A percentile compares a stretch with the other conserved stretches of the same genome.
phyloP scores from a whole-genome alignment of 2,329 filamentous ascomycete genomes.

The Phialophora verrucosa region DNA sequence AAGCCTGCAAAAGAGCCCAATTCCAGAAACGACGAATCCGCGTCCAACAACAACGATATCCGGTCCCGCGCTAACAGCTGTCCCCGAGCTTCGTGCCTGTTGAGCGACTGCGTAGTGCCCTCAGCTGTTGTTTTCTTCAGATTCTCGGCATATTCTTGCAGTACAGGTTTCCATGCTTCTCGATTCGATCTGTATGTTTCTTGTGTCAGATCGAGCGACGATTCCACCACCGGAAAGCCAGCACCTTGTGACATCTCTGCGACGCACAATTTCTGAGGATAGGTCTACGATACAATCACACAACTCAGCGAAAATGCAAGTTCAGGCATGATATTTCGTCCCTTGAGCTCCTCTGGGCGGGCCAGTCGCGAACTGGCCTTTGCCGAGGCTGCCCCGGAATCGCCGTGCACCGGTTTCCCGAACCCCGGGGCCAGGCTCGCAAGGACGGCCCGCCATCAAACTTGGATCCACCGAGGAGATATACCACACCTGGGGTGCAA shows the following conservation, averaged over 20 bases:
- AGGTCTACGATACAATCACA: background rate
- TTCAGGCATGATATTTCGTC: background rate
- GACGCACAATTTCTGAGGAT: background rate
- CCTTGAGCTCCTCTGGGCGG: background rate
- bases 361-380: background rate
- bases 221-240: slow-evolving; percentile 18
- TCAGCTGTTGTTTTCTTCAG: slow-evolving; percentile 43
- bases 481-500: background rate
- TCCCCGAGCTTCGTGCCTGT: slow-evolving; percentile 42
- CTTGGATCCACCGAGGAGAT: background rate
- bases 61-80: slow-evolving; percentile 48
- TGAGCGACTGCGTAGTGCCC: slow-evolving; percentile 42
- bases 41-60: slow-evolving; percentile 47
- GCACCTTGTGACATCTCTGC: slow-evolving; percentile 14
- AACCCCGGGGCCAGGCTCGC: background rate
- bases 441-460: slow-evolving; percentile 9
- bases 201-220: slow-evolving; percentile 36
- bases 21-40: slow-evolving; percentile 50
- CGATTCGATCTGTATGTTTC: slow-evolving; percentile 36
- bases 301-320: background rate
- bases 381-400: slow-evolving; percentile 17
- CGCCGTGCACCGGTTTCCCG: background rate
- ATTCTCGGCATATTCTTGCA: slow-evolving; percentile 42
- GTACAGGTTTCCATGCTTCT: slow-evolving; percentile 43
- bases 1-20: slow-evolving; percentile 49